Evolutionary conservation across 306 rosid species (phyloP), one percentile per base, ranked within the genome.

Genomic region (Clitoria ternatea): DNA sequence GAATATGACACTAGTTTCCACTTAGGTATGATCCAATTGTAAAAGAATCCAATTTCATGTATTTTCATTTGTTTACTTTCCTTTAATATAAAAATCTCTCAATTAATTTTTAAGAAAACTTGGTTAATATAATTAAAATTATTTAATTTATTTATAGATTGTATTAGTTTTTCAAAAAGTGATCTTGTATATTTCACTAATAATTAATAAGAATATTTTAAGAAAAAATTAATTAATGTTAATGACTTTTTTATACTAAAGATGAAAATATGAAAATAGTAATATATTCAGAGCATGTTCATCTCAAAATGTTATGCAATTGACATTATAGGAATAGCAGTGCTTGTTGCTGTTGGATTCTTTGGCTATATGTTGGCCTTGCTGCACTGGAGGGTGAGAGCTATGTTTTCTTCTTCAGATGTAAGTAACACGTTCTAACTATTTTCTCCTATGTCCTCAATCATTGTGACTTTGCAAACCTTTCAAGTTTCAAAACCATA

Each of bases 311-410:
- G 29, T 14, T 50, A 5, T 62, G 44, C 43, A 66, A 26, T 29
- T 62, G 32, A 48, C 42, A 26, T 74, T 83, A 71, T 85, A 95
- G 97, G 97, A 60, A 77, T 95, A 69, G 91, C 76, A 5, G 79
- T 85, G 77, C 87, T 95, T 68, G 70, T 83, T 75, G 96, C 85
- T 55, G 92, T 91, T 47, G 85, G 69, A 39, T 80, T 95, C 70
- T 91, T 84, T 12, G 99, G 99, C 43, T 95, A 91, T 83, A 81
- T 95, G 95, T 82, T 95, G 52, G 99, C 97, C 30, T 74, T 91
- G 63, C 82, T 95, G 49, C 89, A 89, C 74, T 84, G 86, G 64
- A 82, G 93, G 56, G 84, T 91, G 71, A 87, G 66, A 53, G 83
- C 89, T 18, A 79, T 91, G 91, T 89, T 95, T 85, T 95, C 97